Evolutionary conservation across 352 stramenopile species (phyloP).

Genomic region (Phytophthora kernoviae): DNA sequence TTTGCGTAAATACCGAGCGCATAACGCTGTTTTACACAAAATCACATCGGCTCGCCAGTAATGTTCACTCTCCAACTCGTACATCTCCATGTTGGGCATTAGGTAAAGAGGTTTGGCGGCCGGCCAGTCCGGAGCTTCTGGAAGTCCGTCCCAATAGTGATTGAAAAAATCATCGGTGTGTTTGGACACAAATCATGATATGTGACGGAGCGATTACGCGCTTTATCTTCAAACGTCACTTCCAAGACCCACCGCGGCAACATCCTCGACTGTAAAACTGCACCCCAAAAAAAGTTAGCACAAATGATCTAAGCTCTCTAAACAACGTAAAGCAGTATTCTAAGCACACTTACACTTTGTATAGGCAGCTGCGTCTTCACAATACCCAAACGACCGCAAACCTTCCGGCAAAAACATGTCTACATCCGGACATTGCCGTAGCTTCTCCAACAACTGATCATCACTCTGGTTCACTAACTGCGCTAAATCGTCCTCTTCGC

Average conservation of each 20-base stretch:
- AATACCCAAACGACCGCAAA: conserved; percentile 66
- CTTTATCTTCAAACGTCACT: conserved; percentile 29
- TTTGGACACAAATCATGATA: conserved; percentile 61
- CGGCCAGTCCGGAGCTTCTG: conserved; percentile 32
- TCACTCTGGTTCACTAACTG: conserved; percentile 43
- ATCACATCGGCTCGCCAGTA: conserved; percentile 53
- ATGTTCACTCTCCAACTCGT: conserved; percentile 50
- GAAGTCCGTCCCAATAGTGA: conserved; percentile 57
- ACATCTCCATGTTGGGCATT: conserved; percentile 72
- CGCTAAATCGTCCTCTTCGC: conserved; percentile 14
- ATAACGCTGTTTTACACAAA: conserved; percentile 58
- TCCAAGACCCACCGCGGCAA: conserved; percentile 48
- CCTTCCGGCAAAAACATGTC: conserved; percentile 65
- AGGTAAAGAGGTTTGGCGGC: conserved; percentile 49
- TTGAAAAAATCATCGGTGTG: conserved; percentile 65
- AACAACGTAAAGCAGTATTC: background rate
- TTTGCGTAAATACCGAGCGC: conserved; percentile 36
- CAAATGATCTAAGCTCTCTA: background rate
- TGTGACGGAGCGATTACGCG: conserved; percentile 27
- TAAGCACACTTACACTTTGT: conserved; percentile 53
- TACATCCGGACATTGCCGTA: conserved; percentile 58
- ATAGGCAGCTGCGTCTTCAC: conserved; percentile 70
- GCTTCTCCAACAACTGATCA: conserved; percentile 42
- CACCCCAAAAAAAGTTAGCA: background rate
- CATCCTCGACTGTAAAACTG: conserved; percentile 51